These are phyloP conservation scores for Epithemia pelagica DNA, from an alignment of 108 stramenopile genomes.

Conservation along the genomic window DNA sequence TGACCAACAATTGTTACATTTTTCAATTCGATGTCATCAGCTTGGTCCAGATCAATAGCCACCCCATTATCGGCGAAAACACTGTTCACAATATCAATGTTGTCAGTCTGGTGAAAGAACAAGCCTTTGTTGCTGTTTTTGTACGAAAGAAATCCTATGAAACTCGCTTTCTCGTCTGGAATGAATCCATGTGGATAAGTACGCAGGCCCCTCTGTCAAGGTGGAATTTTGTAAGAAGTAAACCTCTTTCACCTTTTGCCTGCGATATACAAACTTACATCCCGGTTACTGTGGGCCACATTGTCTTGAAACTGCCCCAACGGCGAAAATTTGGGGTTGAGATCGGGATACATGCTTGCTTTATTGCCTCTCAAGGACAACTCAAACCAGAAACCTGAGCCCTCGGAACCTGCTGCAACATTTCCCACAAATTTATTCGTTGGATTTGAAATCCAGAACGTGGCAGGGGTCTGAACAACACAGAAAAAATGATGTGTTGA, in stretches of 20 bases:
- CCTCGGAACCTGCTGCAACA: constrained; percentile 26
- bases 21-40: constrained; percentile 9
- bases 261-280: neutral
- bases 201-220: neutral
- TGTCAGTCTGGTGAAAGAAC: neutral
- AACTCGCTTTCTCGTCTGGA: neutral
- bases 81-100: neutral
- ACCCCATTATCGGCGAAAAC: constrained; percentile 1
- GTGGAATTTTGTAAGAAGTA: neutral
- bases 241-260: neutral
- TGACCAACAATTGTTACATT: constrained; percentile 6
- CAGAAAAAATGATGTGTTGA: neutral
- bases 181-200: constrained; percentile 1
- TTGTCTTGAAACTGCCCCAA: neutral
- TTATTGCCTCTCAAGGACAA: constrained; percentile 3
- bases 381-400: constrained; percentile 24
- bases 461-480: neutral
- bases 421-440: constrained; percentile 24
- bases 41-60: constrained; percentile 6
- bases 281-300: neutral
- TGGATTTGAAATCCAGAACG: constrained; percentile 36
- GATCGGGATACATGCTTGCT: neutral
- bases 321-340: neutral
- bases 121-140: neutral
- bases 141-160: neutral